These are phyloP conservation scores for Micromonas commoda DNA, from an alignment of 139 green algal species.

Conservation along the genomic window DNA sequence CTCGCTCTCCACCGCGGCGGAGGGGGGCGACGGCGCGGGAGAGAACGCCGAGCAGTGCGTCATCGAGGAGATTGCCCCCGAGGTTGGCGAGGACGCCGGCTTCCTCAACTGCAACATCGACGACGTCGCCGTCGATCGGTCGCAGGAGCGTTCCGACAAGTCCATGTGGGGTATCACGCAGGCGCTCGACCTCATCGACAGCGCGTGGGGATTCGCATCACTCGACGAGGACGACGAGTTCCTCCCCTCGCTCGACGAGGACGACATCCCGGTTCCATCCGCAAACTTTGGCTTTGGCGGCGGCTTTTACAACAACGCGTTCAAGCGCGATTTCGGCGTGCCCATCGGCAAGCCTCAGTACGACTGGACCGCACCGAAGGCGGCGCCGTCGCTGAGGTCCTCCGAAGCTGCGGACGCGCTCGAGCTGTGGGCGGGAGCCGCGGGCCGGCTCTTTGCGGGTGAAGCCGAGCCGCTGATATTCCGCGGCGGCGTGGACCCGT, in stretches of 20 bases:
- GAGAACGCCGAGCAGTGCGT: no score
- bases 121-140: neutral
- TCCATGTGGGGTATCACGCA: neutral
- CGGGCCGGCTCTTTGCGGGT: neutral
- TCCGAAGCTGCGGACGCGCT: neutral
- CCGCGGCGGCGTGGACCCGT: neutral
- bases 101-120: neutral
- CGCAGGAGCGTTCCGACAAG: neutral
- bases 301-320: neutral
- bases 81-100: no score
- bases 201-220: conserved; percentile 17
- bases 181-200: conserved; percentile 15
- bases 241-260: neutral
- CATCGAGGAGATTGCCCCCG: no score
- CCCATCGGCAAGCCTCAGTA: neutral
- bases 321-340: neutral
- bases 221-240: conserved; percentile 10
- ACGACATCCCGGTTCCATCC: neutral
- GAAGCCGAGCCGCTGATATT: neutral
- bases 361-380: neutral
- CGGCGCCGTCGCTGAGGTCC: neutral
- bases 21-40: neutral
- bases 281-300: neutral
- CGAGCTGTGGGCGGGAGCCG: neutral
- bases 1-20: no score